Evolutionary conservation across 768 basidiomycete genomes (phyloP), one percentile per base, ranked within the genome.

Genomic region (Austroboletus eburneus): DNA sequence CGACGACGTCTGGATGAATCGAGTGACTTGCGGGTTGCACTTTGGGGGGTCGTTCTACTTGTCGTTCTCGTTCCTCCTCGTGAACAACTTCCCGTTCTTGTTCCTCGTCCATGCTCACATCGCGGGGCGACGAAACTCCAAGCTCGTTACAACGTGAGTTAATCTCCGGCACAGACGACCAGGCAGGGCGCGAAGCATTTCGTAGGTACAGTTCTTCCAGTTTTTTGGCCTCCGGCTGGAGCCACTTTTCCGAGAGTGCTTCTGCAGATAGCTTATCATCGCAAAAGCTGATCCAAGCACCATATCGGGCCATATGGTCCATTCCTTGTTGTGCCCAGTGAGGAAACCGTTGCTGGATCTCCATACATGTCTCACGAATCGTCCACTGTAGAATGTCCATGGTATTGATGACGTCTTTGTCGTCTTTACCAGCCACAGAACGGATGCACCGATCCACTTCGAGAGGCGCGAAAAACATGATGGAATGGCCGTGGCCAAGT

Each of bases 401-500:
- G 5, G 27, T 27, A 12, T 27, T 12, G 12, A 27, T 27, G 27
- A 27, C 27, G 27, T 27, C 5, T 12, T 27, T 12, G 5, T 27
- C 27, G 12, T 27, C 27, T 20, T 61, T 64, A 7, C 34, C 41
- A 13, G 48, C 48, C 17, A 63, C 47, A 6, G 45, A 44, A 32
- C 71, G 69, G 37, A 79, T 76, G 1, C 50, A 48, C 39, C 53
- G 54, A 45, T 72, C 69, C 6, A 76, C 62, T 36, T 77, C 78
- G 57, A 57, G 58, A n/a, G 77, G 70, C 2, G 74, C 76, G 36
- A 74, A 73, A 51, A 79, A 78, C 48, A 73, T 60, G 21, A 77
- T 55, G 3, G 76, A 72, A 46, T 79, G 77, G 0, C 70, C 72
- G 12, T 62, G 56, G 12, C 77, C 78, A 0, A 79, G 67, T 51